Evolutionary conservation across 345 rosid genomes (phyloP).

Genomic region (Brassica nigra): DNA sequence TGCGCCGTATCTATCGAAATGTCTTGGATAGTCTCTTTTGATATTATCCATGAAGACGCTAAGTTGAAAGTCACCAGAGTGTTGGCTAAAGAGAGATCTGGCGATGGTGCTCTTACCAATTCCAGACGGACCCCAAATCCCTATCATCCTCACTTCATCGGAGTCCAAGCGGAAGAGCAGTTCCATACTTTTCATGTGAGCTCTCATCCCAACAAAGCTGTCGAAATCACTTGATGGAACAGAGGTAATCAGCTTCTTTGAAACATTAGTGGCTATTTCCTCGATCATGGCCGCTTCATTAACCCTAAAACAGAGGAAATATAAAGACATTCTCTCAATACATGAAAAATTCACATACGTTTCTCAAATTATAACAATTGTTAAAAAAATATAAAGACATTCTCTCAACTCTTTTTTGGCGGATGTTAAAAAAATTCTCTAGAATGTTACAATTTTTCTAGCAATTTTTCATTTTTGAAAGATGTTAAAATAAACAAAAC

Average conservation of each 20-base stretch:
- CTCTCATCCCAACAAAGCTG: constrained; percentile 32
- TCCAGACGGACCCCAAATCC: constrained; percentile 46
- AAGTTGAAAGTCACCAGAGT: background rate
- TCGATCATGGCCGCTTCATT: constrained; percentile 28
- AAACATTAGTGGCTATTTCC: constrained; percentile 3
- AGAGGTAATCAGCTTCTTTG: background rate
- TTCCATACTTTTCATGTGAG: background rate
- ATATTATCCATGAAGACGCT: background rate
- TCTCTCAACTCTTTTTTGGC: too few relatives aligned
- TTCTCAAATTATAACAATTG: too few relatives aligned
- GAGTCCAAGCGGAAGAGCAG: background rate
- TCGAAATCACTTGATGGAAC: background rate
- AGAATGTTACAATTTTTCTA: too few relatives aligned
- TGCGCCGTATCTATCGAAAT: constrained; percentile 7
- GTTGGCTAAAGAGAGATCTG: background rate
- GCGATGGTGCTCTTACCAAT: constrained; percentile 44
- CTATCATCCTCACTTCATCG: constrained; percentile 31
- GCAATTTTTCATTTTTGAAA: too few relatives aligned
- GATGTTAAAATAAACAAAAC: too few relatives aligned
- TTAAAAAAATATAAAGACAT: too few relatives aligned
- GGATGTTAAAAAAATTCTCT: too few relatives aligned
- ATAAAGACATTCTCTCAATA: background rate
- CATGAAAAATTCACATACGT: too few relatives aligned
- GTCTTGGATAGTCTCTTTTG: background rate
- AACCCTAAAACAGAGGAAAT: background rate